phyloP scores from a whole-genome alignment of 106 monocot species.

The Narthecium ossifragum region DNA sequence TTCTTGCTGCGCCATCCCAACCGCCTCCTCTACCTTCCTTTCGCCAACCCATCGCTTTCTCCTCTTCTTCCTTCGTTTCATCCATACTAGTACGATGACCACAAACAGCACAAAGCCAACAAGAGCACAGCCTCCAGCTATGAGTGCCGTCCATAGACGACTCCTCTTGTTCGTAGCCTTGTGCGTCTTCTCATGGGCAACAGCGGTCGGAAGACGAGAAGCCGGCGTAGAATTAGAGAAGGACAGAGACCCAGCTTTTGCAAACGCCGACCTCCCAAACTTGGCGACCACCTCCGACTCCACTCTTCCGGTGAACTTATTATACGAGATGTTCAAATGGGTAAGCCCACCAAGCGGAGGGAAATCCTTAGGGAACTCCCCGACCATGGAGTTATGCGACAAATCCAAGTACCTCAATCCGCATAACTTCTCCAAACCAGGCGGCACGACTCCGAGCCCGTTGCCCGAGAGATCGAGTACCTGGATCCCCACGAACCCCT shows the following conservation, averaged over 20 bases:
- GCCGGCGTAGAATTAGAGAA: background rate
- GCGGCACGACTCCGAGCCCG: conserved; percentile 17
- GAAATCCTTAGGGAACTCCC: conserved; percentile 45
- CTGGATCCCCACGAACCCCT: conserved; percentile 13
- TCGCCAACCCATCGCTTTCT: conserved; percentile 5
- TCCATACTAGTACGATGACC: background rate
- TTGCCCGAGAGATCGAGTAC: conserved; percentile 55
- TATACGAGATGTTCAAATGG: conserved; percentile 68
- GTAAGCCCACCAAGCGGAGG: conserved; percentile 25
- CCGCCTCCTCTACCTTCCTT: conserved; percentile 12
- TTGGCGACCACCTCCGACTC: conserved; percentile 13
- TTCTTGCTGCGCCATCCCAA: conserved; percentile 9
- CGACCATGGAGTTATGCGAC: conserved; percentile 57
- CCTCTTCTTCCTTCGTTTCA: conserved; percentile 4
- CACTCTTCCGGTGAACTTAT: conserved; percentile 63
- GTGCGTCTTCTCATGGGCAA: background rate
- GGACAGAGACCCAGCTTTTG: conserved; percentile 24
- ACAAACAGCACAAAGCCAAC: background rate
- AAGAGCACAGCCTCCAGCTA: background rate
- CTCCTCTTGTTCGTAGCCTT: background rate
- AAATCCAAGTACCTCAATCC: conserved; percentile 33
- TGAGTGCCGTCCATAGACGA: background rate
- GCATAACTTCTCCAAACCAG: conserved; percentile 15
- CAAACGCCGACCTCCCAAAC: conserved; percentile 62
- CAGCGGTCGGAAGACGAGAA: background rate